A percentile compares a stretch with the other conserved stretches of the same genome.
phyloP scores from a whole-genome alignment of 129 eudicot species.

The Lonicera japonica region DNA sequence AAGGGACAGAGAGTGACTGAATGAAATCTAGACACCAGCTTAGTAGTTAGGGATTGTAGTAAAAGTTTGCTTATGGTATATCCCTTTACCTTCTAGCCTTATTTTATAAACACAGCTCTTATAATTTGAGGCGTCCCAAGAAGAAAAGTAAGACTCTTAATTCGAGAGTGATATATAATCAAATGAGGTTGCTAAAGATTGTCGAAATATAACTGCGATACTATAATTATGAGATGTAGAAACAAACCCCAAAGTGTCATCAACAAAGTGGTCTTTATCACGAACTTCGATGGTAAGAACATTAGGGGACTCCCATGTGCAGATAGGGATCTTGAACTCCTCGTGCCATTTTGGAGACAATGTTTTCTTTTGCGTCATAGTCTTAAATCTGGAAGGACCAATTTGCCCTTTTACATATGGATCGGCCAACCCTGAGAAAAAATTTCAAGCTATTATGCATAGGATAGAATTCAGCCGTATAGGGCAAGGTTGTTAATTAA shows the following conservation, averaged over 20 bases:
- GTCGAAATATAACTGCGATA: not conserved
- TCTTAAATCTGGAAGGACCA: constrained; percentile 79
- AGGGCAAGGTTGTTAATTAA: not conserved
- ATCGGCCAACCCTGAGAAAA: constrained; percentile 76
- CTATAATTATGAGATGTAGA: not conserved
- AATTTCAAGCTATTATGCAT: constrained; percentile 2
- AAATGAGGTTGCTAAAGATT: no score
- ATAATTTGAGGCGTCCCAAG: no score
- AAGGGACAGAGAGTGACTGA: no score
- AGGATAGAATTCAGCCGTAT: not conserved
- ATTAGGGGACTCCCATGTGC: constrained; percentile 74
- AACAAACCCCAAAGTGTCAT: constrained; percentile 77
- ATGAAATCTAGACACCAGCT: no score
- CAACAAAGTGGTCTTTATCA: constrained; percentile 71
- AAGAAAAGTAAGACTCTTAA: no score
- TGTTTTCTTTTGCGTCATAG: constrained; percentile 72
- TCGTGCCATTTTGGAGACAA: constrained; percentile 85
- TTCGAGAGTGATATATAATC: no score
- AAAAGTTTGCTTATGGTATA: no score
- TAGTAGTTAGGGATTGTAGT: no score
- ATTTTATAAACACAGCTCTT: no score
- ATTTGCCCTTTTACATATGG: constrained; percentile 91
- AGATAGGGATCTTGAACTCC: constrained; percentile 83
- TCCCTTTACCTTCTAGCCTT: no score
- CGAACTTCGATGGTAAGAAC: constrained; percentile 60